Evolutionary conservation across 2,329 filamentous ascomycete species (phyloP), one percentile per base, ranked within the genome.

Genomic region (Dryadomyces quercus-mongolicae): DNA sequence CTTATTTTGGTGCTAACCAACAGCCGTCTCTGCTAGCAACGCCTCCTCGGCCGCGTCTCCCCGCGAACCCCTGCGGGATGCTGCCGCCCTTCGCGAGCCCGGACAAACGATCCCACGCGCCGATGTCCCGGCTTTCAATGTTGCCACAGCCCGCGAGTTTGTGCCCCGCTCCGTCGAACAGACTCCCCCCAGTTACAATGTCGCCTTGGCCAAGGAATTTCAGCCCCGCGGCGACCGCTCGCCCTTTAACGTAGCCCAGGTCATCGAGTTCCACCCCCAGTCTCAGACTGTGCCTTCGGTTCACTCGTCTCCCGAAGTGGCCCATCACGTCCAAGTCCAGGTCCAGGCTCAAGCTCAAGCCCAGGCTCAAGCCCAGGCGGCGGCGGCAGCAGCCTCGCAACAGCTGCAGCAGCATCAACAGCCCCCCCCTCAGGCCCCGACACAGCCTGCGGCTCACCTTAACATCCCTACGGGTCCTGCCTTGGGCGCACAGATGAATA

Each of bases 61-160:
- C 2, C 58, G 51, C 46, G 55, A 60, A 38, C 54, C 36, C 12
- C 16, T 54, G 13, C 48, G 54, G 4, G 54, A 58, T 12, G 34
- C 46, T 9, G 44, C 21, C 13, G 16, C 38, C 36, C 34, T 34
- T 40, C 54, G 55, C 34, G 57, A 58, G 12, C 21, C 50, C 5
- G 47, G 50, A 18, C 54, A 50, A 31, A 12, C 55, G 1, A 6
- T 54, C 10, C 53, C 58, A 2, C 58, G 58, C 16, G 38, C 49
- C 45, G 58, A 59, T 13, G 36, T 48, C 1, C 38, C 59, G 2
- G 38, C 56, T 3, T 89, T 86, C 62, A 74, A 77, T 54, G 79
- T 86, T 66, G 67, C 77, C 5, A 67, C 72, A 21, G 74, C 84
- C 43, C 74, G 60, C 58, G 81, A 75, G 31, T 60, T 59, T 49